Evolutionary conservation across 495 filamentous ascomycete genomes (phyloP), one percentile per base, ranked within the genome.

Genomic region (Talaromyces ruber): DNA sequence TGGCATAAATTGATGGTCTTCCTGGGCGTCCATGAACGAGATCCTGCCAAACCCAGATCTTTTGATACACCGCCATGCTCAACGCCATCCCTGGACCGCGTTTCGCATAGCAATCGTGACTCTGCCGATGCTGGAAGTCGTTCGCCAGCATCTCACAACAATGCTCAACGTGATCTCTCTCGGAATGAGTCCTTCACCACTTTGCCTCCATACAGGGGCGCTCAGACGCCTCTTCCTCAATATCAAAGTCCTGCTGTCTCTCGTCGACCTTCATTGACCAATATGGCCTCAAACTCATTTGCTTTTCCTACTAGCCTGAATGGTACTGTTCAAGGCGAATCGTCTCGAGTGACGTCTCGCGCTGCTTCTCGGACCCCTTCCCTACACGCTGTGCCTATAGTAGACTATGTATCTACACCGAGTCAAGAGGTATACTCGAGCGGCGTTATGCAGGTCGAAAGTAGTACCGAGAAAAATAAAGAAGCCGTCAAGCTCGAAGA

Each of bases 1-100:
- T 60, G 59, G 59, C 59, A 52, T 25, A 50, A 60, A 32, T n/a
- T 60, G n/a, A 30, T 59, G 30, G 57, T 59, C n/a, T 45, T 39
- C 22, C 22, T 59, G 34, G 32, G 57, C 3, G 16, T 45, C 11
- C 30, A 34, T 9, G 21, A 59, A 43, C 32, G 57, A 59, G 57
- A 59, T 21, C 30, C 32, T 21, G 34, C 57, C n/a, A 43, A 59
- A 16, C 18, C 32, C 5, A 47, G 34, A 28, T 59, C 57, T 0
- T 59, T 58, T 22, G 26, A 18, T 11, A 21, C 57, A 21, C 50
- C 21, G 5, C 50, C 50, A 28, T 11, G 25, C 7, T 53, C 50
- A 28, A 53, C 25, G 12, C 5, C 11, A 28, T 53, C 22, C 7
- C 16, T 28, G 12, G 50, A 53, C 50, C 11, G 50, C 3, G 25